Evolutionary conservation across 306 rosid species (phyloP), one percentile per base, ranked within the genome.

Genomic region (Canavalia gladiata): DNA sequence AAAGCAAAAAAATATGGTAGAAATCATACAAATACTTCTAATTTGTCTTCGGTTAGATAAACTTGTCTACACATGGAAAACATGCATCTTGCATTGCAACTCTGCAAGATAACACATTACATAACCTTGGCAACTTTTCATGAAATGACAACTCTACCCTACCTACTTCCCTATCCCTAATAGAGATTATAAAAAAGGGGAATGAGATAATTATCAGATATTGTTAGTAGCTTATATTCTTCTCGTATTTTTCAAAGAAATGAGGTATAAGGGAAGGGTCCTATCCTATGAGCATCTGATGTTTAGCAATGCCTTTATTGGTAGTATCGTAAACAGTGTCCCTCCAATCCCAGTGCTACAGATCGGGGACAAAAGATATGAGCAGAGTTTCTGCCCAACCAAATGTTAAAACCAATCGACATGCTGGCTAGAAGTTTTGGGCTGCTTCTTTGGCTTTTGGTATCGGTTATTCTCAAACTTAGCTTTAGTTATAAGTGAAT

Each of bases 381-480:
- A 25, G 41, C 68, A 78, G 59, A 45, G 59, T 68, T 54, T 6
- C 51, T 34, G 56, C 49, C 65, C 75, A 60, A 35, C 25, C 4
- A 37, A 37, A 63, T 46, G 29, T 84, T 91, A 95, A 86, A 87
- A 89, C 92, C 94, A 91, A 85, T 91, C 98, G 2, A 95, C 94
- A 89, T 80, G 92, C 66, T 89, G 69, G 75, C 84, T 83, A 72
- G 99, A 95, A 81, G 81, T 43, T 82, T 89, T 93, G 64, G 97
- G 86, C 76, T 89, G 89, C 89, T 86, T 93, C 85, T 89, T 91
- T 3, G 99, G 97, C 87, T 85, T 91, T 82, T 45, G 89, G 77
- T 87, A 91, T 47, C 99, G 85, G 79, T 90, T 91, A 81, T 95
- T 95, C 90, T 95, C 97, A 85, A 83, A 93, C 82, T 74, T 87